Evolutionary conservation across 352 stramenopile genomes (phyloP).

Genomic region (Pythium sp.): DNA sequence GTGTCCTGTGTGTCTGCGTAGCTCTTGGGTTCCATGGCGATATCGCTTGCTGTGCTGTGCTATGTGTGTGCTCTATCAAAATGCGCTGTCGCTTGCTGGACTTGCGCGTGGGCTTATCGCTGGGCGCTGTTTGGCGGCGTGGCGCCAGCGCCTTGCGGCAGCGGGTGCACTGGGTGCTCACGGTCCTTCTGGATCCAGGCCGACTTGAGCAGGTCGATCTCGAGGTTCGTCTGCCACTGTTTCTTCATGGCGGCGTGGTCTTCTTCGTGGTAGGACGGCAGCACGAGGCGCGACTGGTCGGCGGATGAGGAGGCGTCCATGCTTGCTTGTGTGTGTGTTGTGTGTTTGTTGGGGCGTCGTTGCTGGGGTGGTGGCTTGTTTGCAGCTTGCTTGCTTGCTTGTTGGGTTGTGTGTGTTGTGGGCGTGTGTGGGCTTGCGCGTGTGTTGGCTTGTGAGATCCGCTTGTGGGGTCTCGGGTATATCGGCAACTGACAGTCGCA

Average conservation of each 20-base stretch:
- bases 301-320: constrained; percentile 35
- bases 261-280: constrained; percentile 22
- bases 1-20: neutral
- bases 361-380: neutral
- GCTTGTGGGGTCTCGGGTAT: constrained; percentile 17
- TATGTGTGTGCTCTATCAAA: too few species aligned
- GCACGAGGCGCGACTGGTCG: constrained; percentile 19
- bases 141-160: constrained; percentile 4
- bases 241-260: constrained; percentile 56
- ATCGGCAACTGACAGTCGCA: constrained; percentile 23
- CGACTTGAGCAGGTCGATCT: constrained; percentile 62
- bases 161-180: constrained; percentile 22
- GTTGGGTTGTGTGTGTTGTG: neutral
- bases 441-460: neutral
- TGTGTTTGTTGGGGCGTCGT: neutral
- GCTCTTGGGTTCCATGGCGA: neutral
- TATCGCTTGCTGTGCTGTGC: too few species aligned
- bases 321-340: constrained; percentile 1
- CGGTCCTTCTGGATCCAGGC: constrained; percentile 62
- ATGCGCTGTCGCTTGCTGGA: neutral
- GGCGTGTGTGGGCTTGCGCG: neutral
- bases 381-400: neutral
- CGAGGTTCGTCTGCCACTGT: constrained; percentile 61
- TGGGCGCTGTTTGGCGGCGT: constrained; percentile 2
- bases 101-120: neutral